These are phyloP conservation scores for Herpetomonas samuelpessoai DNA, from an alignment of 208 protist species.

Conservation along the genomic window DNA sequence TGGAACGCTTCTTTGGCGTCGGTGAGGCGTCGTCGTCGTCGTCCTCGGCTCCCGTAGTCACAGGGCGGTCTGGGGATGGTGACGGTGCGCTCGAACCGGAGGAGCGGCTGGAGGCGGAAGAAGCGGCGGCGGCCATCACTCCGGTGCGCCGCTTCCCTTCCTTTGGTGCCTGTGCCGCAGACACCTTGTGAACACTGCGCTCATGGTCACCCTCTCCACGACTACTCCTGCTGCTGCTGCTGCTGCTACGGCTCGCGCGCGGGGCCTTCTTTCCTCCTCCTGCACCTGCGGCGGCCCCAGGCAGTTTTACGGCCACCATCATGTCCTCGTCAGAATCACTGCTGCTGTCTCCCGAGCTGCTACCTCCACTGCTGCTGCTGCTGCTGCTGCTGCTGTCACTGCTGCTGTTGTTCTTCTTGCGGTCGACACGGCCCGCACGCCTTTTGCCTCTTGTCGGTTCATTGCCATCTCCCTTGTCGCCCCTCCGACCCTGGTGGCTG, in stretches of 20 bases:
- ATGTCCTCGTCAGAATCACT: neutral
- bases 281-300: neutral
- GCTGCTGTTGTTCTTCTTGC: neutral
- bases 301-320: neutral
- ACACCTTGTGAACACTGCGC: no score
- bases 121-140: constrained; percentile 9
- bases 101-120: no score
- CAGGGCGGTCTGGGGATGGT: constrained; percentile 10
- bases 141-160: neutral
- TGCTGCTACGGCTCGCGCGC: neutral
- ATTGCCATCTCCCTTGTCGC: no score
- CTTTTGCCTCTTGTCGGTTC: no score
- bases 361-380: neutral
- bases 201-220: neutral
- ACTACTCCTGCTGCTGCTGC: constrained; percentile 4
- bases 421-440: neutral
- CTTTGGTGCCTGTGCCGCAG: neutral
- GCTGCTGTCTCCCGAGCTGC: neutral
- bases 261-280: neutral
- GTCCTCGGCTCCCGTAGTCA: constrained; percentile 10
- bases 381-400: constrained; percentile 11
- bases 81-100: neutral
- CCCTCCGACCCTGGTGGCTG: no score
- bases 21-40: constrained; percentile 30
- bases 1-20: constrained; percentile 59